Percentiles rank a stretch among this genome's conserved stretches.
These are phyloP conservation scores for Aspergillus sp. DNA, from an alignment of 2,329 filamentous ascomycete genomes.

Conservation along the genomic window DNA sequence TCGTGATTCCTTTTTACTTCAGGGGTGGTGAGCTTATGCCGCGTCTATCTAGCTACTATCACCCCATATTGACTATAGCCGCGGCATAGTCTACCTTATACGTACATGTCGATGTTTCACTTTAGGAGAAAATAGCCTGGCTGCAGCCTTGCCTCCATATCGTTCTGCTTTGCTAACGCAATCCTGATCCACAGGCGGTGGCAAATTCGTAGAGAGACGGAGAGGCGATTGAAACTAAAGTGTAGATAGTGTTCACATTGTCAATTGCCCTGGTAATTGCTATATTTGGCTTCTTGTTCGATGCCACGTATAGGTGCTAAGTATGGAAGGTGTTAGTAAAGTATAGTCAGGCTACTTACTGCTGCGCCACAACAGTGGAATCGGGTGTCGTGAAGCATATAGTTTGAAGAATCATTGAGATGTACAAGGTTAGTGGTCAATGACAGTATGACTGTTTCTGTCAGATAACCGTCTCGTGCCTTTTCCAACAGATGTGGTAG, in stretches of 20 bases:
- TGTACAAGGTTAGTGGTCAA: too few species aligned
- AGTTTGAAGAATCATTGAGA: too few species aligned
- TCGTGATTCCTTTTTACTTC: neutral
- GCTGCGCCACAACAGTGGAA: neutral
- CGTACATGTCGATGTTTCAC: neutral
- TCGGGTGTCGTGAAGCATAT: neutral
- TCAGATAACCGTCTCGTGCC: neutral
- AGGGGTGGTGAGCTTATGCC: neutral
- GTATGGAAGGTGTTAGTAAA: neutral
- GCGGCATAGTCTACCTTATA: neutral
- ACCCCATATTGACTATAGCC: neutral
- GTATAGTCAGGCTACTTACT: neutral
- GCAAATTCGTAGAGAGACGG: neutral
- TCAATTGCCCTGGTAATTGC: neutral
- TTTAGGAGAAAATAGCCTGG: neutral
- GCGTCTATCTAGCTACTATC: neutral
- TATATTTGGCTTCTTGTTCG: neutral
- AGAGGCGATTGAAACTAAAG: neutral
- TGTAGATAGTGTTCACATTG: neutral
- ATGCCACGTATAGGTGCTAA: neutral
- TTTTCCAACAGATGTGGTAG: too few species aligned
- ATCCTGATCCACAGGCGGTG: conserved; percentile 4
- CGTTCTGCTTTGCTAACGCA: neutral
- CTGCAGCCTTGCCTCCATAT: neutral
- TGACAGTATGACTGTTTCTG: neutral